Base-by-base conservation (phyloP, 108 stramenopile species). In the Craspedostauros australis region DNA sequence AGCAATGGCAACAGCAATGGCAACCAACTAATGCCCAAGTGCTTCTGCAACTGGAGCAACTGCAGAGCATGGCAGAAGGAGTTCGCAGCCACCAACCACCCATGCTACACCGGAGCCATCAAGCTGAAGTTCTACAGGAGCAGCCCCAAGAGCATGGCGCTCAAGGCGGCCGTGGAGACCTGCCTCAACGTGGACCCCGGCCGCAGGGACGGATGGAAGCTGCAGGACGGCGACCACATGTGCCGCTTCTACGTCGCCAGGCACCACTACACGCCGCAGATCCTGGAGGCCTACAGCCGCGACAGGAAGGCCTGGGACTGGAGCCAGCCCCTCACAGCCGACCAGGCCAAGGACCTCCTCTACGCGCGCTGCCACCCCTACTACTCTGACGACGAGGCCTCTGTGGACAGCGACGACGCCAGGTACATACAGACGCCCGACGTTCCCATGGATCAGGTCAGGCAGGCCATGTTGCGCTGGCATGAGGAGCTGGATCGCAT, bases 1-100 rank as follows among this genome's bases (percentile, higher is more conserved):
- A n/a, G n/a, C n/a, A n/a, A n/a, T n/a, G n/a, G n/a, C n/a, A n/a
- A n/a, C n/a, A n/a, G n/a, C n/a, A n/a, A n/a, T n/a, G n/a, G n/a
- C n/a, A n/a, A n/a, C n/a, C n/a, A n/a, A n/a, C 66, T 46, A 11
- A 20, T 69, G 0, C 74, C 74, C 18, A 69, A 69, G 34, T 76
- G 74, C 39, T 57, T 69, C 36, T 76, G 74, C 43, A 62, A 58
- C 27, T 76, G 74, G 74, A 76, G 57, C 33, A 41, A 70, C 34
- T 76, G 74, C 34, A 57, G 74, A 5, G 57, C 59, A 4, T 76
- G 65, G 56, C 74, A 76, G 62, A 76, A 76, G 49, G 62, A 52
- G 8, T 59, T 69, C 21, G 39, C 64, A 8, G 68, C 64, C 34
- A 57, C 40, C 46, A 57, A 59, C 21, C 74, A 76, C 34, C 64